Conservation (phyloP, 1,139 yeast species). For the Suhomyces anneliseae region DNA sequence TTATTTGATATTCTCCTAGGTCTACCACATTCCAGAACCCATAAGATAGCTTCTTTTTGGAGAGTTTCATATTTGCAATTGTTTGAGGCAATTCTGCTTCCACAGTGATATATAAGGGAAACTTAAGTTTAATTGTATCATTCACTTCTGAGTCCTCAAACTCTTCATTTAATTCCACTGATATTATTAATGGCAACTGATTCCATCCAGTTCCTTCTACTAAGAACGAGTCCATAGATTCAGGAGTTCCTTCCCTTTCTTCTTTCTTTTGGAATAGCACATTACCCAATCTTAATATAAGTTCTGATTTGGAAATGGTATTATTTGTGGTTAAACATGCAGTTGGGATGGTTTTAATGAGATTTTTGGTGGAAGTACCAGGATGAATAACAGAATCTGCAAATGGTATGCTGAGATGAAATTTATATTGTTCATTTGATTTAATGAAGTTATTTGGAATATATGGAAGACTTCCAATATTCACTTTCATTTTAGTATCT, state of each 20-base stretch:
- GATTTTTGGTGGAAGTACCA: constrained; percentile 14
- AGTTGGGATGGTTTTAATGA: constrained; percentile 34
- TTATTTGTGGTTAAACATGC: constrained; percentile 31
- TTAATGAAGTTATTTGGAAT: constrained; percentile 15
- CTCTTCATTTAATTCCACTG: constrained; percentile 9
- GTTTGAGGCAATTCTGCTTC: constrained; percentile 26
- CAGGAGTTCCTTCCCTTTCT: constrained; percentile 10
- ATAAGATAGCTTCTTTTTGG: constrained; percentile 24
- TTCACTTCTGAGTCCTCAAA: not conserved
- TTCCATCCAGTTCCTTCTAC: constrained; percentile 38
- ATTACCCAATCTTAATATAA: constrained; percentile 29
- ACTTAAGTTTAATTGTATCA: constrained; percentile 11
- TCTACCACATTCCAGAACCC: constrained; percentile 37
- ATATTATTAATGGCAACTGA: constrained; percentile 29
- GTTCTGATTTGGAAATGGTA: constrained; percentile 32
- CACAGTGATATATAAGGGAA: constrained; percentile 35
- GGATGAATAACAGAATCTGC: constrained; percentile 22
- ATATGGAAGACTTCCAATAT: constrained; percentile 18
- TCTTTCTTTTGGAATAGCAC: constrained; percentile 9
- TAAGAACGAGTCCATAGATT: constrained; percentile 21
- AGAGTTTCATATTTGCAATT: constrained; percentile 18
- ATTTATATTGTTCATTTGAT: constrained; percentile 8
- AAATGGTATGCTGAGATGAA: constrained; percentile 27
- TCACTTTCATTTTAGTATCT: constrained; percentile 14
- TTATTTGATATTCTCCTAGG: constrained; percentile 15